Evolutionary conservation across 1,284 basidiomycete species (phyloP).

Genomic region (Lignosus rhinocerotis): DNA sequence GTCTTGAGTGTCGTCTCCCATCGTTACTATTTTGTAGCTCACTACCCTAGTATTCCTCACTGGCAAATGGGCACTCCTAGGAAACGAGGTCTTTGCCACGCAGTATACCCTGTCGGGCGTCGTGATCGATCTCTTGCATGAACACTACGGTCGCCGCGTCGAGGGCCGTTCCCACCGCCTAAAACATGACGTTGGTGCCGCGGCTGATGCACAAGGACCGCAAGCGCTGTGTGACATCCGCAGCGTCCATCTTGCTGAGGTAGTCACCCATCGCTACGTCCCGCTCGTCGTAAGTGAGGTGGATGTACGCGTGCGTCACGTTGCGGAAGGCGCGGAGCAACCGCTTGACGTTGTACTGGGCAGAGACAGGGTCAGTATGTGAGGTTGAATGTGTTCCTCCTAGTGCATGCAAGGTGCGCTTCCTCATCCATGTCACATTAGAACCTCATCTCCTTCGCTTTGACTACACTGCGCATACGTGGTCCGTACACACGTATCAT

Average conservation of each 20-base stretch:
- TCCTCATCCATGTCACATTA: too few relatives aligned
- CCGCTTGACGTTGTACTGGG: background rate
- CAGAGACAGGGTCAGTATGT: background rate
- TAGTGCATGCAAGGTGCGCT: too few relatives aligned
- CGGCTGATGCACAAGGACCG: background rate
- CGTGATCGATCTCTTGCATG: background rate
- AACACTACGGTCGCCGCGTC: background rate
- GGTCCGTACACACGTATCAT: too few relatives aligned
- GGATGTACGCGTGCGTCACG: background rate
- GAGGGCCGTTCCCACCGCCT: background rate
- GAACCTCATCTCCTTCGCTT: too few relatives aligned
- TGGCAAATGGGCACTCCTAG: background rate
- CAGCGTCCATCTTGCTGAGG: background rate
- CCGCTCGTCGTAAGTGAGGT: background rate
- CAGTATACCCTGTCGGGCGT: background rate
- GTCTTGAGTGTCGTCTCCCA: too few relatives aligned
- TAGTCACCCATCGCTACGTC: background rate
- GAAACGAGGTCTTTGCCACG: background rate
- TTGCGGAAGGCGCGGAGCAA: background rate
- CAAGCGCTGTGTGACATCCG: background rate
- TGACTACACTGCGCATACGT: too few relatives aligned
- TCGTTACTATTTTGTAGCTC: too few relatives aligned
- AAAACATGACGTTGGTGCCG: background rate
- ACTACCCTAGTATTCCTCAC: too few relatives aligned
- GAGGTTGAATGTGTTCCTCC: too few relatives aligned